phyloP scores from a whole-genome alignment of 768 basidiomycete genomes.

The Trametes cubensis region DNA sequence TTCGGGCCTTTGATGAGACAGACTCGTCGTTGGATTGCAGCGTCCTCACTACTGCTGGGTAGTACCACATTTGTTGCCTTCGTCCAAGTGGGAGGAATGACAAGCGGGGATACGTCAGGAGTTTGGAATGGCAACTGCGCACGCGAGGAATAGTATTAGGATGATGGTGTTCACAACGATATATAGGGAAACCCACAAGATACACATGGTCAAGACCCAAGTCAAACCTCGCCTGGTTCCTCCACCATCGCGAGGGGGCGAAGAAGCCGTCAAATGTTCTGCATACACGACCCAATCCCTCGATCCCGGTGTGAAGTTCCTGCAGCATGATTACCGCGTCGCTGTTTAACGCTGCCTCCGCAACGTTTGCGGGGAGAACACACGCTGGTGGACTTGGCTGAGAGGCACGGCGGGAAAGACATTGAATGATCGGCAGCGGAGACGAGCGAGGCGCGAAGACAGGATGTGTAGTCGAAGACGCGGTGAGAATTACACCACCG shows the following conservation, averaged over 20 bases:
- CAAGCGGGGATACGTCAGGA: slow-evolving; percentile 39
- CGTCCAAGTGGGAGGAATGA: slow-evolving; percentile 42
- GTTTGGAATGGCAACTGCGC: slow-evolving; percentile 32
- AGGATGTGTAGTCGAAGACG: slow-evolving; percentile 46
- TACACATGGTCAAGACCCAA: slow-evolving; percentile 53
- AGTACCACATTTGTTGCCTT: slow-evolving; percentile 29
- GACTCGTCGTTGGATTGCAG: slow-evolving; percentile 33
- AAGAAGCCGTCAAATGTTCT: slow-evolving; percentile 66
- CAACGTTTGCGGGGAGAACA: slow-evolving; percentile 26
- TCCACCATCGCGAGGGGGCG: slow-evolving; percentile 50
- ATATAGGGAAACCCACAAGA: slow-evolving; percentile 42
- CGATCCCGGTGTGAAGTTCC: slow-evolving; percentile 60
- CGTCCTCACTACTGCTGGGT: background rate
- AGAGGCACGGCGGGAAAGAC: slow-evolving; percentile 31
- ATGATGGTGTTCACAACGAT: background rate
- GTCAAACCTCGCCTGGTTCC: slow-evolving; percentile 36
- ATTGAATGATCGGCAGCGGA: slow-evolving; percentile 63
- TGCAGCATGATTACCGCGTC: slow-evolving; percentile 58
- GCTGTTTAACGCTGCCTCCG: slow-evolving; percentile 13
- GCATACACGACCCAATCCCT: slow-evolving; percentile 66
- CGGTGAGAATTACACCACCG: slow-evolving; percentile 52
- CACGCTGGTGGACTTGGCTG: background rate
- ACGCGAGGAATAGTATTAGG: slow-evolving; percentile 28
- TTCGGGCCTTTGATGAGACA: slow-evolving; percentile 84
- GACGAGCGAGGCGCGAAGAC: slow-evolving; percentile 80